Evolutionary conservation across 1,139 yeast species (phyloP).

Genomic region (Suhomyces wounanorum): DNA sequence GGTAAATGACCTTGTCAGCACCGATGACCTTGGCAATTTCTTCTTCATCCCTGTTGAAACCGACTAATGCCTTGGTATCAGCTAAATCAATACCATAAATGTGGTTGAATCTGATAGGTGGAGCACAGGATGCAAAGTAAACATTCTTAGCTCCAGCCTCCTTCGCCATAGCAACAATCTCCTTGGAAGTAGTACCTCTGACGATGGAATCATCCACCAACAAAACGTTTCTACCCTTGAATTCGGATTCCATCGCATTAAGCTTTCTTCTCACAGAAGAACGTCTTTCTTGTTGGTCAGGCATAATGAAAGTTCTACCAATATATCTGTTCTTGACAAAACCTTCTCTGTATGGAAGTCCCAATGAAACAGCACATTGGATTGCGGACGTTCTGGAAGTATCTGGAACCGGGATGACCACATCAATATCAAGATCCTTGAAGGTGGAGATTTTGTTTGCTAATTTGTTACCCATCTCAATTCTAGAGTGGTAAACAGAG

Average conservation of each 20-base stretch:
- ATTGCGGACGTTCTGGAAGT: constrained; percentile 94
- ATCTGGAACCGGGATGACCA: constrained; percentile 97
- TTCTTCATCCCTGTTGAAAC: constrained; percentile 71
- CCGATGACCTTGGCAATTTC: constrained; percentile 81
- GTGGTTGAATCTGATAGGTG: constrained; percentile 93
- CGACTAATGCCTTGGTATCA: constrained; percentile 91
- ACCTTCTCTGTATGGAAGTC: constrained; percentile 91
- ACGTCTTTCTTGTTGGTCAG: constrained; percentile 91
- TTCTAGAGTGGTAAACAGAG: constrained; percentile 88
- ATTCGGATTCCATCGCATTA: constrained; percentile 95
- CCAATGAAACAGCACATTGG: constrained; percentile 82
- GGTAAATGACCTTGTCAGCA: constrained; percentile 90
- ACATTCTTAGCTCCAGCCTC: constrained; percentile 97
- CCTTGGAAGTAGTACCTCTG: constrained; percentile 95
- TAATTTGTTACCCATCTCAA: constrained; percentile 90
- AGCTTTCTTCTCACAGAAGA: constrained; percentile 92
- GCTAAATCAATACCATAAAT: constrained; percentile 97
- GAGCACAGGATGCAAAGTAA: constrained; percentile 95
- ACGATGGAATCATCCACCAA: constrained; percentile 97
- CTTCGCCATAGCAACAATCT: constrained; percentile 94
- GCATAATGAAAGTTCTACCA: constrained; percentile 98
- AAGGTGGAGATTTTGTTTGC: constrained; percentile 70
- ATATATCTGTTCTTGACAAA: constrained; percentile 95
- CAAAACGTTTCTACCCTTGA: constrained; percentile 80
- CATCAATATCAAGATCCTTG: constrained; percentile 70